Conservation (phyloP, 2,329 filamentous ascomycete species). For the Colletotrichum sp. region DNA sequence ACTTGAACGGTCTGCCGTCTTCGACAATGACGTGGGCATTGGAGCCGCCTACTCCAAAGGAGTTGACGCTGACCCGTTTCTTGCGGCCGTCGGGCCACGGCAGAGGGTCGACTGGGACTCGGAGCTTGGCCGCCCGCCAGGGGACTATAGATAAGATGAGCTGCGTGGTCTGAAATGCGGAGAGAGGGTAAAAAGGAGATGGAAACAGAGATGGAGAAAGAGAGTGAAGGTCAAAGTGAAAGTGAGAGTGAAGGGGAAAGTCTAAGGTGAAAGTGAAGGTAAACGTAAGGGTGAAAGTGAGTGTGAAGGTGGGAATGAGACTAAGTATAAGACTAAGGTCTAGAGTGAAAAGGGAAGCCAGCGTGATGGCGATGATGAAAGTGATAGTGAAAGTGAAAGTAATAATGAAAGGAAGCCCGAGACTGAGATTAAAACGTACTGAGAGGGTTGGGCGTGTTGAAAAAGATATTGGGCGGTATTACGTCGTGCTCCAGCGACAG, state of each 20-base stretch:
- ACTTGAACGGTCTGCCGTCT: background rate
- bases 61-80: conserved; percentile 30
- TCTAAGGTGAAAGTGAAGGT: background rate
- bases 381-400: background rate
- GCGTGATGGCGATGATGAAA: background rate
- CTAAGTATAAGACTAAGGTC: background rate
- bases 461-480: conserved; percentile 47
- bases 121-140: conserved; percentile 21
- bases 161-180: background rate
- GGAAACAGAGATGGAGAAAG: background rate
- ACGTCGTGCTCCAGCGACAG: conserved; percentile 40
- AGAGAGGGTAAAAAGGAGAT: background rate
- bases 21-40: conserved; percentile 33
- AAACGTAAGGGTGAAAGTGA: background rate
- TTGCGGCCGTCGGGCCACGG: conserved; percentile 32
- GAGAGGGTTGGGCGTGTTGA: conserved; percentile 30
- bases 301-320: background rate
- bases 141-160: background rate
- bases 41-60: conserved; percentile 38
- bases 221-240: background rate
- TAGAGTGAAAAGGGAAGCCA: background rate
- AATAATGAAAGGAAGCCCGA: background rate
- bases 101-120: conserved; percentile 29
- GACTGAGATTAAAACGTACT: background rate
- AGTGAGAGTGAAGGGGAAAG: background rate